These are phyloP conservation scores for Hypoxylon sp. DNA, from an alignment of 2,329 filamentous ascomycete species.

Conservation along the genomic window DNA sequence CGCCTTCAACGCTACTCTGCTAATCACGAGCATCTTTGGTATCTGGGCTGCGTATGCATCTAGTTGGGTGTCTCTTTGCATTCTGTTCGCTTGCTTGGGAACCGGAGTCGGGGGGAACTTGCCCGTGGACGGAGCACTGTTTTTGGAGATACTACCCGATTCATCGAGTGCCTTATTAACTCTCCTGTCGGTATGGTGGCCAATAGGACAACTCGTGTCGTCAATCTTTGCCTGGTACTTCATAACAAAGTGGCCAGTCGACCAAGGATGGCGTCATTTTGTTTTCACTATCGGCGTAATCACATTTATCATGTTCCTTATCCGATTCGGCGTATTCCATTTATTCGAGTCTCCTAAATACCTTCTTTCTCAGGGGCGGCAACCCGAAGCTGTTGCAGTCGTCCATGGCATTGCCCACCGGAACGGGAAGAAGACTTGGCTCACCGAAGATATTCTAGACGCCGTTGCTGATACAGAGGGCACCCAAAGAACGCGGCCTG, in stretches of 20 bases:
- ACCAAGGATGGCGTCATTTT: constrained; percentile 84
- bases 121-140: constrained; percentile 84
- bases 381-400: constrained; percentile 83
- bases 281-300: constrained; percentile 78
- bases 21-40: constrained; percentile 82
- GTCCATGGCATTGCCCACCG: constrained; percentile 83
- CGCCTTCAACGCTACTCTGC: constrained; percentile 85
- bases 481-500: constrained; percentile 38
- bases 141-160: constrained; percentile 86
- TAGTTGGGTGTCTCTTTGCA: constrained; percentile 76
- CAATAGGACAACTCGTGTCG: constrained; percentile 82
- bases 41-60: constrained; percentile 77
- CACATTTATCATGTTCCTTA: constrained; percentile 83
- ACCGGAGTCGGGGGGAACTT: constrained; percentile 82
- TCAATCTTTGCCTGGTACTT: constrained; percentile 82
- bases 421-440: constrained; percentile 79
- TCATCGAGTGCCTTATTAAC: constrained; percentile 81
- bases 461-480: constrained; percentile 65
- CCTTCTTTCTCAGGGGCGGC: constrained; percentile 80
- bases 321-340: constrained; percentile 84
- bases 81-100: constrained; percentile 73
- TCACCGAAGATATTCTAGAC: constrained; percentile 79
- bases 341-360: constrained; percentile 91
- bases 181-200: constrained; percentile 89
- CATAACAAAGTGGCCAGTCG: constrained; percentile 76